These are phyloP conservation scores for Meyerozyma carpophila DNA, from an alignment of 1,139 yeast species.

Conservation along the genomic window DNA sequence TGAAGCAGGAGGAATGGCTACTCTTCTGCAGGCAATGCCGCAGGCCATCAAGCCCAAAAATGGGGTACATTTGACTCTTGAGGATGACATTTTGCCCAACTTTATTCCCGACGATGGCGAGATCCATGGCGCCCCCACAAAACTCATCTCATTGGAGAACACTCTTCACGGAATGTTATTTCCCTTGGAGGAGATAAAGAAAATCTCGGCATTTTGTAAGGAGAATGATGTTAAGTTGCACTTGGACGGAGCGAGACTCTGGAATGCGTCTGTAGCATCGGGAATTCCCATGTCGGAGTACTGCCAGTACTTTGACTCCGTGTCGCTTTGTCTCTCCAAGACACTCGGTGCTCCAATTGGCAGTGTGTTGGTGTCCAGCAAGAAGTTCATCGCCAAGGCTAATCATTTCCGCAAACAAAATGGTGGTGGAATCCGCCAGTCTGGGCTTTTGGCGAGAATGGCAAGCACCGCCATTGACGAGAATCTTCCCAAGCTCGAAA, in stretches of 20 bases:
- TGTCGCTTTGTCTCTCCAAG: conserved; percentile 42
- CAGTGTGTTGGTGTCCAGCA: conserved; percentile 33
- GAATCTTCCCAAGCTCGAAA: conserved; percentile 25
- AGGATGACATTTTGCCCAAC: conserved; percentile 32
- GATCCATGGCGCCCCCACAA: conserved; percentile 44
- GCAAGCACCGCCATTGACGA: conserved; percentile 38
- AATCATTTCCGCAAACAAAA: conserved; percentile 44
- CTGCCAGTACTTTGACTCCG: conserved; percentile 38
- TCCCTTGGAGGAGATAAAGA: conserved; percentile 38
- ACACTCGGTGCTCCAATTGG: conserved; percentile 46
- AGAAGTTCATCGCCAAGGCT: conserved; percentile 32
- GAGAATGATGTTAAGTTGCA: conserved; percentile 31
- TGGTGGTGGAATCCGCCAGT: conserved; percentile 46
- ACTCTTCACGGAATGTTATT: conserved; percentile 41
- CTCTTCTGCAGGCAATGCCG: conserved; percentile 42
- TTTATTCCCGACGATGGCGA: conserved; percentile 45
- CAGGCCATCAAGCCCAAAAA: conserved; percentile 36
- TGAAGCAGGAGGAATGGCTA: conserved; percentile 44
- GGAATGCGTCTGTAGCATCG: conserved; percentile 42
- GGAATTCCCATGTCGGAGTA: conserved; percentile 36
- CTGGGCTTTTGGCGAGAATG: conserved; percentile 38
- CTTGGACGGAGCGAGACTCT: conserved; percentile 44
- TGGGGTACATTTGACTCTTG: conserved; percentile 33
- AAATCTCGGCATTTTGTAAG: conserved; percentile 33
- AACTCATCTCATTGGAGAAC: conserved; percentile 40